A percentile compares a stretch with the other conserved stretches of the same genome.
Conservation (phyloP, 495 filamentous ascomycete genomes). For the Beverwykella pulmonaria region DNA sequence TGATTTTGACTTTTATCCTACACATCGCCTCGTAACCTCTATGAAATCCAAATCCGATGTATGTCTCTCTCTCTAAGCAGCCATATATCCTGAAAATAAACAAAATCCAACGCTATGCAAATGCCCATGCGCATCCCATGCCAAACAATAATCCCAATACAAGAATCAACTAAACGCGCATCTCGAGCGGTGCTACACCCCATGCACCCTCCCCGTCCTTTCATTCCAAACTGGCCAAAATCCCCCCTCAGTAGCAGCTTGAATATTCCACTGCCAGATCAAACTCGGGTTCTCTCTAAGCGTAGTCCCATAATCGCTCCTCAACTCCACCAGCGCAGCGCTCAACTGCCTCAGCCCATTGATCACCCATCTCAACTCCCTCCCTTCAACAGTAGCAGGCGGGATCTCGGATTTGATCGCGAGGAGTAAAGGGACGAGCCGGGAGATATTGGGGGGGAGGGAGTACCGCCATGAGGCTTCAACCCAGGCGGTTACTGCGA, state of each 20-base stretch:
- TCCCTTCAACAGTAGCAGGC: constrained; percentile 20
- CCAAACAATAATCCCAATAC: not conserved
- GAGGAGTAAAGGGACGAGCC: constrained; percentile 27
- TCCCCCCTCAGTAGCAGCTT: not conserved
- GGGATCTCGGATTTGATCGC: constrained; percentile 18
- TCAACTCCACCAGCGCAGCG: constrained; percentile 23
- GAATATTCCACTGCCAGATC: constrained; percentile 29
- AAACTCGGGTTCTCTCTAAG: constrained; percentile 26
- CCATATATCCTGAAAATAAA: no score
- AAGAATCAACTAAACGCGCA: no score
- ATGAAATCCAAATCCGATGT: not conserved
- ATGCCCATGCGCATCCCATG: no score
- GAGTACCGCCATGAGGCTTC: constrained; percentile 35
- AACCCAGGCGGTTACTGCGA: constrained; percentile 29
- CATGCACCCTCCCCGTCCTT: constrained; percentile 12
- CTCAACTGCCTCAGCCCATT: constrained; percentile 20
- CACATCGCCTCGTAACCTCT: not conserved
- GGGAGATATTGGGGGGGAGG: constrained; percentile 31
- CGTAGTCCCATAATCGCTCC: constrained; percentile 15
- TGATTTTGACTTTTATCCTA: no score
- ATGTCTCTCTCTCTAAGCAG: no score
- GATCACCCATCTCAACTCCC: constrained; percentile 27
- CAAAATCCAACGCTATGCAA: no score
- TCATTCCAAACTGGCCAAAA: constrained; percentile 30
- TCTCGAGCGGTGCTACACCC: not conserved